These are phyloP conservation scores for Vigna nakashimae DNA, from an alignment of 306 rosid species.

Conservation along the genomic window DNA sequence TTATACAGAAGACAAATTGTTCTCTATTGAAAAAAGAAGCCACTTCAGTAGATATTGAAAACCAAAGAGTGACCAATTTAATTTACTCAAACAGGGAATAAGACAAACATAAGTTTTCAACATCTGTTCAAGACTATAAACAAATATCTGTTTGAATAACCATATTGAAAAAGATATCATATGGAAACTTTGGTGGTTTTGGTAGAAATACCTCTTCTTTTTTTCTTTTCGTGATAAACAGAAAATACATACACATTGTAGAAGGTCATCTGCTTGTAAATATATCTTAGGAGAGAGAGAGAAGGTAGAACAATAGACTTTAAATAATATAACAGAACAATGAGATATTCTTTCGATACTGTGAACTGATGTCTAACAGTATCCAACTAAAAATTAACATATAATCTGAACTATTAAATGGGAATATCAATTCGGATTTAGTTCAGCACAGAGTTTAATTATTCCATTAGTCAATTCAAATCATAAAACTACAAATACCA, in stretches of 20 bases:
- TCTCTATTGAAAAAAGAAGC: too few relatives aligned
- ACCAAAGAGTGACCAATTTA: slow-evolving; percentile 12
- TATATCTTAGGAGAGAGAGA: too few relatives aligned
- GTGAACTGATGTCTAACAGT: neutral
- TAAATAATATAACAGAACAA: neutral
- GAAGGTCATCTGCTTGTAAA: too few relatives aligned
- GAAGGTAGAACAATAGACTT: too few relatives aligned
- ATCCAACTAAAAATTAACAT: neutral
- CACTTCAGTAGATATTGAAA: neutral
- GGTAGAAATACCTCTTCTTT: neutral
- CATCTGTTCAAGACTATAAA: neutral
- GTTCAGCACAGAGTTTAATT: neutral
- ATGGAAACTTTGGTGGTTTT: neutral
- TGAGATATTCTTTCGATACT: neutral
- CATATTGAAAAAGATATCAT: neutral
- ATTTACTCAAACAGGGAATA: neutral
- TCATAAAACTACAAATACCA: slow-evolving; percentile 20
- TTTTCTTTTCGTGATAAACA: too few relatives aligned
- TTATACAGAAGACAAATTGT: neutral
- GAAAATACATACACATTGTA: too few relatives aligned
- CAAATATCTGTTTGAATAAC: neutral
- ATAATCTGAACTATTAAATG: neutral
- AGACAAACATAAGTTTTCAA: neutral
- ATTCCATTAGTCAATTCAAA: slow-evolving; percentile 27
- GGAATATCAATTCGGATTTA: neutral